Base-by-base conservation (phyloP, 495 filamentous ascomycete genomes). In the Cryomyces minteri region DNA sequence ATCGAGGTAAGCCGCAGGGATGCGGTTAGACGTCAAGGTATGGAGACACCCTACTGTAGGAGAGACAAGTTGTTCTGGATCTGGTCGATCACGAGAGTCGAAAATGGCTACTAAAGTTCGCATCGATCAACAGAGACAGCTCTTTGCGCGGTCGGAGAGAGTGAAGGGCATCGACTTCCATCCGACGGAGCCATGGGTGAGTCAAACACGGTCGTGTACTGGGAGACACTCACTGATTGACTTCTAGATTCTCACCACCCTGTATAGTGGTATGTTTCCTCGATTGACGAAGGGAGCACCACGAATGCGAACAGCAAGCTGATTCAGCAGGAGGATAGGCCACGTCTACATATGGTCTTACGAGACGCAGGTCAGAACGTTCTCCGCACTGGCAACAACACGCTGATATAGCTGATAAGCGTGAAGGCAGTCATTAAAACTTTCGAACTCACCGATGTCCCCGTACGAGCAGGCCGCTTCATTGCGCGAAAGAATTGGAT, bases 291-390 rank as follows among this genome's bases (percentile, higher is more conserved):
- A 25, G 18, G 18, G 18, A 25, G 18, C 18, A 25, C 18, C 18
- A 25, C 18, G 18, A 25, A 25, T 25, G 18, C 18, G 18, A 25
- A 25, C 2, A 25, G 18, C 18, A 25, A 25, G 18, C 18, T 25
- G 18, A 25, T 25, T 25, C 18, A 25, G 18, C 2, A 25, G 18
- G 18, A 2, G 18, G 18, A 25, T 25, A 25, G 18, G 88, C 65
- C 90, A 96, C 71, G 92, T 93, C 58, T 88, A 96, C 68, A 95
- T 99, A 58, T 99, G 90, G 92, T 95, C 88, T 7, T 94, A 94
- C 66, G 90, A 95, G 64, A 87, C 88, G 41, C 92, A 80, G 71
- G 80, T 85, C 31, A 87, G 18, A 25, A 25, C 18, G 2, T 25
- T 2, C 18, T 25, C 18, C 1, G 18, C 18, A 25, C 18, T 1